A percentile compares a stretch with the other conserved stretches of the same genome.
These are phyloP conservation scores for Clonostachys rosea DNA, from an alignment of 2,329 filamentous ascomycete species.

Conservation along the genomic window DNA sequence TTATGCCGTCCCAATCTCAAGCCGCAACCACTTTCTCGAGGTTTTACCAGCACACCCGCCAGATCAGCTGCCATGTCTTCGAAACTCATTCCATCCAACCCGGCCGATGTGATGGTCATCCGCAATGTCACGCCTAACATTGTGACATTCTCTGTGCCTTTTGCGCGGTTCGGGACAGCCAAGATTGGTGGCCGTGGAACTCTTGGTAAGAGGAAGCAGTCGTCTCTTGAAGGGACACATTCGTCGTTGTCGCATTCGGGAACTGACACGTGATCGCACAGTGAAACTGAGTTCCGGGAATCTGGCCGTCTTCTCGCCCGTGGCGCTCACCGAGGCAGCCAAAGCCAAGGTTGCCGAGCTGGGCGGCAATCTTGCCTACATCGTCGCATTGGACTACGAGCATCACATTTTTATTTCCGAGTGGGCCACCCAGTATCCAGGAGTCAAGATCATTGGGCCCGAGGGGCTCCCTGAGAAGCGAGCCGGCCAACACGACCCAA, in stretches of 20 bases:
- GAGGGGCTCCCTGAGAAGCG: constrained; percentile 84
- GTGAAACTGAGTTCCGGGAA: constrained; percentile 74
- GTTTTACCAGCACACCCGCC: background rate
- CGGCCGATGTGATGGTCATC: constrained; percentile 83
- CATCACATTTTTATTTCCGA: constrained; percentile 91
- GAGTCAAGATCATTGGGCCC: constrained; percentile 75
- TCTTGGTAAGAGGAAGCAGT: constrained; percentile 51
- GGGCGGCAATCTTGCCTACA: constrained; percentile 71
- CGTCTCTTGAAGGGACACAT: constrained; percentile 1
- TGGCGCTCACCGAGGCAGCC: constrained; percentile 74
- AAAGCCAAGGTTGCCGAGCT: constrained; percentile 58
- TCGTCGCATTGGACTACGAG: constrained; percentile 83
- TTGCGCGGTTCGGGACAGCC: constrained; percentile 72
- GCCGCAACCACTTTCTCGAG: background rate
- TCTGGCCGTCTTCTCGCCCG: constrained; percentile 88
- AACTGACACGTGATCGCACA: constrained; percentile 21
- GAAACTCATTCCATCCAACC: constrained; percentile 64
- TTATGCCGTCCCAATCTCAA: too few species aligned
- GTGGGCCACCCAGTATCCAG: constrained; percentile 77
- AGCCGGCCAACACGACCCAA: constrained; percentile 42
- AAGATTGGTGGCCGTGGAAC: constrained; percentile 87
- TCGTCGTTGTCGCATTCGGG: background rate
- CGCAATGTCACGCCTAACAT: constrained; percentile 77
- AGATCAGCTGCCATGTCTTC: constrained; percentile 43
- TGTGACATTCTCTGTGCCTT: constrained; percentile 77